These are phyloP conservation scores for Bryum argenteum DNA, from an alignment of 225 moss, liverwort and hornwort species.

Conservation along the genomic window DNA sequence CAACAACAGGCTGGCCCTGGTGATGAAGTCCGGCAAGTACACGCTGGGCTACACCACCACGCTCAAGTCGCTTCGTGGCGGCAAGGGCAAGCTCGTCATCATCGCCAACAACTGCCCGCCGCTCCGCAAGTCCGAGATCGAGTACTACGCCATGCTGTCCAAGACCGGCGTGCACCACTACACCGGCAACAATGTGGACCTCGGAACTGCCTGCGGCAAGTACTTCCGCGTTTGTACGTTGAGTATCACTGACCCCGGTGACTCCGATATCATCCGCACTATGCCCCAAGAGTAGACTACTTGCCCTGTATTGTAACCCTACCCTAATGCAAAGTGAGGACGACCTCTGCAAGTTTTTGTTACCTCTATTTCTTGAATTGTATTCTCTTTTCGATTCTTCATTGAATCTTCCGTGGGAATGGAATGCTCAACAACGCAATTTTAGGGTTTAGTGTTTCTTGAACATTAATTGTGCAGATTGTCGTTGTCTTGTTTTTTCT, in stretches of 20 bases:
- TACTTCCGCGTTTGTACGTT: conserved; percentile 46
- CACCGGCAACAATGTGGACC: conserved; percentile 54
- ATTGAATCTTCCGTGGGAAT: too few species aligned
- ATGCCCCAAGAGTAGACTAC: conserved; percentile 41
- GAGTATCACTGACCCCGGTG: conserved; percentile 46
- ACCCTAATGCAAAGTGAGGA: conserved; percentile 4
- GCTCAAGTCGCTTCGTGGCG: conserved; percentile 53
- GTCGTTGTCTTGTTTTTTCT: too few species aligned
- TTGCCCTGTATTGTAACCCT: not conserved
- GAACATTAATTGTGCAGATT: too few species aligned
- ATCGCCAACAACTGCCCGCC: conserved; percentile 56
- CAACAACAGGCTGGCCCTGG: conserved; percentile 51
- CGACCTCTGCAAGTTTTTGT: not conserved
- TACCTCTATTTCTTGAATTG: not conserved
- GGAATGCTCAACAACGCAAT: too few species aligned
- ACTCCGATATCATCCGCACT: conserved; percentile 49
- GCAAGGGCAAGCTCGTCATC: conserved; percentile 57
- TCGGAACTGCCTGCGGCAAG: conserved; percentile 55
- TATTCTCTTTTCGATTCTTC: too few species aligned
- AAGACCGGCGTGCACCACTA: conserved; percentile 59
- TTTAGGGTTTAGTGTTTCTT: too few species aligned
- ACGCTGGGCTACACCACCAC: conserved; percentile 53
- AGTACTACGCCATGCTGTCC: conserved; percentile 58
- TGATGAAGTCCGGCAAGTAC: conserved; percentile 62
- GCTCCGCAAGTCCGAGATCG: conserved; percentile 51